Evolutionary conservation across 2,329 filamentous ascomycete genomes (phyloP).

Genomic region (Hypoxylon sp.): DNA sequence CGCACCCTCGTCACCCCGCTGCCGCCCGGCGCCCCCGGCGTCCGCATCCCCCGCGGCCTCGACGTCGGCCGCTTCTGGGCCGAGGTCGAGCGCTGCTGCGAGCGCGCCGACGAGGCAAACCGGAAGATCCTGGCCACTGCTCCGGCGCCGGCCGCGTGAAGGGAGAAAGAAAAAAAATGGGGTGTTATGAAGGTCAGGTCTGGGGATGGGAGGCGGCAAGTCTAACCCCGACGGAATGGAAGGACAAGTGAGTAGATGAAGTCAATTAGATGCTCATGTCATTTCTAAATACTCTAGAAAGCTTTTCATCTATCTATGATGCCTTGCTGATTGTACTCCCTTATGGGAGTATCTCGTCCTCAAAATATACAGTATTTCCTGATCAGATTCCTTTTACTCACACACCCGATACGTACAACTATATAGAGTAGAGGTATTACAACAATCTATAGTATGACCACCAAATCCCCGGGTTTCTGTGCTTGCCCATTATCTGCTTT

Average conservation of each 20-base stretch:
- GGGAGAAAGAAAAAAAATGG: no score
- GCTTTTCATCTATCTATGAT: background rate
- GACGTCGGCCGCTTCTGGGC: constrained; percentile 80
- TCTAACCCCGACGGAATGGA: background rate
- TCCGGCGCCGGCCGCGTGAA: background rate
- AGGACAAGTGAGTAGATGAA: background rate
- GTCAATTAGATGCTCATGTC: background rate
- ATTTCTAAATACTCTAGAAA: background rate
- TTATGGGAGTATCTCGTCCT: no score
- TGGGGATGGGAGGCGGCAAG: background rate
- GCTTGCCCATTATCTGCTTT: background rate
- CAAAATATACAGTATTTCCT: no score
- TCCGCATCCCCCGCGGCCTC: constrained; percentile 79
- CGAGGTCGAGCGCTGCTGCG: constrained; percentile 75
- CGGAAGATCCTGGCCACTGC: constrained; percentile 34
- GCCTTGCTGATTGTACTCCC: background rate
- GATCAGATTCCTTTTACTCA: no score
- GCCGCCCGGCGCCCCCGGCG: constrained; percentile 67
- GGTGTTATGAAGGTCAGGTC: no score
- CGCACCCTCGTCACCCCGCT: constrained; percentile 71
- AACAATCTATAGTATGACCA: background rate
- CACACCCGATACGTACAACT: no score
- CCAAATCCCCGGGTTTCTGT: background rate
- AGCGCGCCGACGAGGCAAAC: constrained; percentile 71
- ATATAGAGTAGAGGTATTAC: no score